A percentile compares a stretch with the other conserved stretches of the same genome.
phyloP scores from a whole-genome alignment of 2,329 filamentous ascomycete species.

The Verticillium nubilum region DNA sequence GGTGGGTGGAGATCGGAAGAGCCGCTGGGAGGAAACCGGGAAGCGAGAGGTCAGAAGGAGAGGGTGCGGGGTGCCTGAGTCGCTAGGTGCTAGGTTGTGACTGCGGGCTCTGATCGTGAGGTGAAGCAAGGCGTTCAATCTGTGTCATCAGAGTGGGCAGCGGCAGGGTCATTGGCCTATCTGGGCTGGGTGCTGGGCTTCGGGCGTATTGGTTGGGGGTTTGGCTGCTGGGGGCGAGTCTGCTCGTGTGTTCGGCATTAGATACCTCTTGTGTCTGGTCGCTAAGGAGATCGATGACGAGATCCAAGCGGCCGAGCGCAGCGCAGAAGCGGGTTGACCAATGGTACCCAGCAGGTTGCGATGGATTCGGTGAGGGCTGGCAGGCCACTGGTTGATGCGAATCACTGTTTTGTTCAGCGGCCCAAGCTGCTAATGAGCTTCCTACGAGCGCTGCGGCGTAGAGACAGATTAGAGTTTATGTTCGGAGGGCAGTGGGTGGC shows the following conservation, averaged over 20 bases:
- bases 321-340: not conserved
- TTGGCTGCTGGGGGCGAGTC: not conserved
- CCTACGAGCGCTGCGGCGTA: not conserved
- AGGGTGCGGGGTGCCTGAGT: not conserved
- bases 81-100: not conserved
- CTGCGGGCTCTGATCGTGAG: not conserved
- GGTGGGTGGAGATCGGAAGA: not conserved
- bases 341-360: not conserved
- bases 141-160: not conserved
- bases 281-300: not conserved
- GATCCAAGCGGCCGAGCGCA: not conserved
- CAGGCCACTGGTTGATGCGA: not conserved
- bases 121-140: not conserved
- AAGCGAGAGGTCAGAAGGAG: not conserved
- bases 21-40: not conserved
- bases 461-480: not conserved
- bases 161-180: not conserved
- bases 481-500: not conserved
- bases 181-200: not conserved
- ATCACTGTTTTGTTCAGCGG: not conserved
- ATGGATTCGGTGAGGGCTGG: not conserved
- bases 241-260: not conserved
- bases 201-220: not conserved
- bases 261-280: not conserved
- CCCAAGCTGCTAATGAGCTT: not conserved